Evolutionary conservation across 169 alveolate genomes (phyloP).

Genomic region (Babesia sp.): DNA sequence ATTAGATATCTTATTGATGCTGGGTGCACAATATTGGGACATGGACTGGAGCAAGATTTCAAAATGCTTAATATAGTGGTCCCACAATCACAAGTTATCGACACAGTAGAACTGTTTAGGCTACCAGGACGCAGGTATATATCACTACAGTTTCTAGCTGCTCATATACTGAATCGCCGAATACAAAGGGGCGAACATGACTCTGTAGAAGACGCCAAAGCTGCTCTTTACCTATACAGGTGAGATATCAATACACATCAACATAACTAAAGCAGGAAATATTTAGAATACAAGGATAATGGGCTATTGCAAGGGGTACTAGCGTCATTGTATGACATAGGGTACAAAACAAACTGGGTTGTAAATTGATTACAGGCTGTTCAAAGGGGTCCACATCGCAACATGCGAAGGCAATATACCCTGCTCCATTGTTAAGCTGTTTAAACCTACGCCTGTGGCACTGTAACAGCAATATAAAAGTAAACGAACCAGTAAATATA

Average conservation of each 20-base stretch:
- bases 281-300: slow-evolving; percentile 27
- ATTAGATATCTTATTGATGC: slow-evolving; percentile 75
- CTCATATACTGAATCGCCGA: slow-evolving; percentile 62
- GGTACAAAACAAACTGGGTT: slow-evolving; percentile 70
- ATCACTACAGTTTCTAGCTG: slow-evolving; percentile 79
- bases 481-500: slow-evolving; percentile 3
- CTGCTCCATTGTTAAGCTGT: not conserved
- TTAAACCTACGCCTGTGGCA: slow-evolving; percentile 3
- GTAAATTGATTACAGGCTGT: slow-evolving; percentile 9
- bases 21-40: slow-evolving; percentile 81
- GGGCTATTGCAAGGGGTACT: slow-evolving; percentile 53
- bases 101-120: slow-evolving; percentile 78
- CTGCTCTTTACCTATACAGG: slow-evolving; percentile 78
- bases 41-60: slow-evolving; percentile 79
- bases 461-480: not conserved
- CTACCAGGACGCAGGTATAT: slow-evolving; percentile 77
- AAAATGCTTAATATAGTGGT: slow-evolving; percentile 78
- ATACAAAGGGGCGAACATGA: slow-evolving; percentile 78
- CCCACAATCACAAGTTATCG: slow-evolving; percentile 74
- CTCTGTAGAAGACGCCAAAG: slow-evolving; percentile 81
- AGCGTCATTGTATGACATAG: slow-evolving; percentile 62
- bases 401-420: not conserved
- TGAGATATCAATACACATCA: not conserved
- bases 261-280: slow-evolving; percentile 32
- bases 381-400: slow-evolving; percentile 2